phyloP scores from a whole-genome alignment of 108 stramenopile species.

The Skeletonema grethae region DNA sequence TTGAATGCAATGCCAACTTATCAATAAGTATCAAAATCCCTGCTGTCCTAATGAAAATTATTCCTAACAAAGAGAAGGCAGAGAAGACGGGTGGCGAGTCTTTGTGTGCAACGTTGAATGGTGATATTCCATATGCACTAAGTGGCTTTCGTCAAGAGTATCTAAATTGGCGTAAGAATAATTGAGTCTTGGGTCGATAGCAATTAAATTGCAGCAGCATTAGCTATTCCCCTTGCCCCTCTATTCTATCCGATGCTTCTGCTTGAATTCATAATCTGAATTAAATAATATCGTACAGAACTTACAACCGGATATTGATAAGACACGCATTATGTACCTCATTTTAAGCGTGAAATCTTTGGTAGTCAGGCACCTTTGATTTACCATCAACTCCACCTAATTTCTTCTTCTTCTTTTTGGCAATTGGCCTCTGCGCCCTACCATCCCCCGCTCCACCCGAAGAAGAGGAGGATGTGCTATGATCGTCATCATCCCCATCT shows the following conservation, averaged over 20 bases:
- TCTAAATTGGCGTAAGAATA: conserved; percentile 22
- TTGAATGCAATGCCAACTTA: conserved; percentile 36
- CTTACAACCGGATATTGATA: neutral
- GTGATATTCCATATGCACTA: conserved; percentile 32
- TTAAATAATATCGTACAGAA: neutral
- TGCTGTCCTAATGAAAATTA: conserved; percentile 35
- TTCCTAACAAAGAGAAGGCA: conserved; percentile 36
- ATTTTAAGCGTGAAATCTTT: conserved; percentile 81
- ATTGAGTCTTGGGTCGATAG: no score
- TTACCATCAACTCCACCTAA: conserved; percentile 46
- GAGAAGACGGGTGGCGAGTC: conserved; percentile 41
- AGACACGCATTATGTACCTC: neutral
- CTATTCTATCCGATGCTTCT: neutral
- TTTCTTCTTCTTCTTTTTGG: conserved; percentile 52
- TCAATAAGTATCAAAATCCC: conserved; percentile 31
- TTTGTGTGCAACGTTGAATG: conserved; percentile 32
- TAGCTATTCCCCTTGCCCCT: no score
- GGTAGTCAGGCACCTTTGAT: conserved; percentile 73
- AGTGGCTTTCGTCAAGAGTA: conserved; percentile 30
- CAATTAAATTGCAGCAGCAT: no score
- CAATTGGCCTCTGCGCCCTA: conserved; percentile 39
- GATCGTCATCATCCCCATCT: conserved; percentile 47
- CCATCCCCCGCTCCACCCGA: conserved; percentile 41
- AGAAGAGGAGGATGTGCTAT: conserved; percentile 38
- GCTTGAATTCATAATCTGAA: neutral